A percentile compares a stretch with the other conserved stretches of the same genome.
phyloP scores from a whole-genome alignment of 495 filamentous ascomycete species.

The Hamigera avellanea region DNA sequence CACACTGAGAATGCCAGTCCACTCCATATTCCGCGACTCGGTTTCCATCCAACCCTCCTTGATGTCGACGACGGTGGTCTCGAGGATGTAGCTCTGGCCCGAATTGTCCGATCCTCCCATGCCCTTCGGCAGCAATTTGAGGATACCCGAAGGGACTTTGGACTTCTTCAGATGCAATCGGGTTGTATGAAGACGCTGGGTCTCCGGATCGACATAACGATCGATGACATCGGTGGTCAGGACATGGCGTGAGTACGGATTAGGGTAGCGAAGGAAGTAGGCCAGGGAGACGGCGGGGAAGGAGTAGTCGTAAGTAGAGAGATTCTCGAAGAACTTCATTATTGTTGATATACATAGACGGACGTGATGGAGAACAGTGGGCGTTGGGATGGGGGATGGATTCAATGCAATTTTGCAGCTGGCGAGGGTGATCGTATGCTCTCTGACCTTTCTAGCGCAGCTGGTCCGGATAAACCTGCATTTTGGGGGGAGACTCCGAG shows the following conservation, averaged over 20 bases:
- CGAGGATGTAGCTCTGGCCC: conserved; percentile 75
- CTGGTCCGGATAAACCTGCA: no score
- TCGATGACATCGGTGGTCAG: conserved; percentile 92
- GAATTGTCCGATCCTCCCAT: conserved; percentile 63
- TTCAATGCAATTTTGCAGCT: not conserved
- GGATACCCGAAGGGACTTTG: conserved; percentile 69
- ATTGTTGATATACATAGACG: conserved; percentile 29
- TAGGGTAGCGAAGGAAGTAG: conserved; percentile 98
- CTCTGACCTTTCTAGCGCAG: no score
- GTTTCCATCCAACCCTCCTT: conserved; percentile 81
- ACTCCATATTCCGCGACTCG: conserved; percentile 76
- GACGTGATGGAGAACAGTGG: no score
- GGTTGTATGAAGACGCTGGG: conserved; percentile 73
- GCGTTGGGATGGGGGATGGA: not conserved
- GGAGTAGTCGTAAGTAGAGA: conserved; percentile 82
- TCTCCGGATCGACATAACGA: conserved; percentile 65
- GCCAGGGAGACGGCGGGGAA: conserved; percentile 89
- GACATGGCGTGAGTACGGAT: conserved; percentile 91
- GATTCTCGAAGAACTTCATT: conserved; percentile 84
- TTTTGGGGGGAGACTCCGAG: no score
- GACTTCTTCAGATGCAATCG: conserved; percentile 91
- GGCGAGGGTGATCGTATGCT: not conserved
- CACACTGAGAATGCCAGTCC: conserved; percentile 84
- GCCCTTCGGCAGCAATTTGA: conserved; percentile 71
- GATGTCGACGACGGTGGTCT: conserved; percentile 81